Base-by-base conservation (phyloP, 2,329 filamentous ascomycete species). In the Fusarium transvaalense region DNA sequence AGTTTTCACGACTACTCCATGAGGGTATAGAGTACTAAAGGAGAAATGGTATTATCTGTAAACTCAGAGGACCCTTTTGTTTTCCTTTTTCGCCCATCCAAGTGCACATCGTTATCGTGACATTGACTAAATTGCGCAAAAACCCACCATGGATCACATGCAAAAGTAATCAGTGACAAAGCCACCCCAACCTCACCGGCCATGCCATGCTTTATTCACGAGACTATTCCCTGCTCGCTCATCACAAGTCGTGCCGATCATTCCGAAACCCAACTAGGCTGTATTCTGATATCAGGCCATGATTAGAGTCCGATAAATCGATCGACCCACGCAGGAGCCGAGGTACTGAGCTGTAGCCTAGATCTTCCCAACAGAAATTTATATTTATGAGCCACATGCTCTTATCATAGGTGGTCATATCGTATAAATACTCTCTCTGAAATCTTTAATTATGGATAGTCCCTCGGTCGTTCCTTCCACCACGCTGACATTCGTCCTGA, bases 1-100 rank as follows among this genome's bases (percentile, higher is more conserved):
- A 69, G 15, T 52, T 72, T 8, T 61, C 69, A 53, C 34, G 35
- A 5, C 35, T 71, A 3, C 34, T 72, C 12, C 57, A 72, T 29
- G 67, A 69, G 25, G 56, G 69, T 23, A 15, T 59, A 34, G 37
- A 37, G 5, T 63, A 57, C 9, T 63, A 19, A 63, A 15, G 3
- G 12, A 15, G n/a, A 19, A 12, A 6, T 19, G 4, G 10, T 51
- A 50, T 19, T 6, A 13, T n/a, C 15, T 7, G 3, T 2, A 17
- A 27, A 13, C 5, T 38, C 5, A 14, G 5, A 14, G 19, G 7
- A 14, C 9, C 7, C 19, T 13, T 42, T 42, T 17, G 3, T 27
- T 17, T 29, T 14, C 23, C 23, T 25, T 25, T 25, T 4, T 5
- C 23, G 23, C 23, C 23, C 23, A 25, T 6, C 9, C 4, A 35